phyloP scores from a whole-genome alignment of 768 basidiomycete species.

The Lentinula aciculospora region DNA sequence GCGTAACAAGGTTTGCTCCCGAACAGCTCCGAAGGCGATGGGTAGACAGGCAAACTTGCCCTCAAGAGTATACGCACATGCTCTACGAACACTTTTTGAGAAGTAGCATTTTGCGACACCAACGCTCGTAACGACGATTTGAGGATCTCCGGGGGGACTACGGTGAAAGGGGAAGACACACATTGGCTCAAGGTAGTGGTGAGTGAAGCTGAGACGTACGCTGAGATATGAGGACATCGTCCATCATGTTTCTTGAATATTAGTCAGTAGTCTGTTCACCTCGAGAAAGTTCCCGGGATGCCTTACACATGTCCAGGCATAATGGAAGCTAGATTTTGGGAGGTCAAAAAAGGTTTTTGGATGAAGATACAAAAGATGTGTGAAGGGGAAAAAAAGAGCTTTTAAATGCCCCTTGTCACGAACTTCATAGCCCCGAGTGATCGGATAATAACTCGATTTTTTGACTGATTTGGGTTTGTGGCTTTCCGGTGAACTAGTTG shows the following conservation, averaged over 20 bases:
- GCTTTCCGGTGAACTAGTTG: too few relatives aligned
- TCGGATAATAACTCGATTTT: too few relatives aligned
- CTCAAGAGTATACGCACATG: neutral
- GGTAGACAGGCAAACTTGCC: neutral
- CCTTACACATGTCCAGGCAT: conserved; percentile 8
- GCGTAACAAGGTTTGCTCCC: neutral
- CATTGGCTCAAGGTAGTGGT: neutral
- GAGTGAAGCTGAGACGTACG: neutral
- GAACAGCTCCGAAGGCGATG: conserved; percentile 2
- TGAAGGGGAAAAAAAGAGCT: neutral
- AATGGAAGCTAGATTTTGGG: neutral
- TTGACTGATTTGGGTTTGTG: too few relatives aligned
- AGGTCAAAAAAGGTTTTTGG: neutral
- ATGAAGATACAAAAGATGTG: neutral
- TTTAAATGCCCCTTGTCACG: neutral
- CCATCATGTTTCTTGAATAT: conserved; percentile 8
- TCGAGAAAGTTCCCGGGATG: neutral
- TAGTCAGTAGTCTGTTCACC: neutral
- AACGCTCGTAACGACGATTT: conserved; percentile 2
- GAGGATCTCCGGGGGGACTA: conserved; percentile 3
- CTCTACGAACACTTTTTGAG: conserved; percentile 4
- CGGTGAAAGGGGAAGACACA: neutral
- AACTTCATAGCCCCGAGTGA: too few relatives aligned
- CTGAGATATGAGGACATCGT: conserved; percentile 9
- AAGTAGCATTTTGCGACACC: neutral